Evolutionary conservation across 2,329 filamentous ascomycete species (phyloP).

Genomic region (Ophiocordyceps camponoti-floridani): DNA sequence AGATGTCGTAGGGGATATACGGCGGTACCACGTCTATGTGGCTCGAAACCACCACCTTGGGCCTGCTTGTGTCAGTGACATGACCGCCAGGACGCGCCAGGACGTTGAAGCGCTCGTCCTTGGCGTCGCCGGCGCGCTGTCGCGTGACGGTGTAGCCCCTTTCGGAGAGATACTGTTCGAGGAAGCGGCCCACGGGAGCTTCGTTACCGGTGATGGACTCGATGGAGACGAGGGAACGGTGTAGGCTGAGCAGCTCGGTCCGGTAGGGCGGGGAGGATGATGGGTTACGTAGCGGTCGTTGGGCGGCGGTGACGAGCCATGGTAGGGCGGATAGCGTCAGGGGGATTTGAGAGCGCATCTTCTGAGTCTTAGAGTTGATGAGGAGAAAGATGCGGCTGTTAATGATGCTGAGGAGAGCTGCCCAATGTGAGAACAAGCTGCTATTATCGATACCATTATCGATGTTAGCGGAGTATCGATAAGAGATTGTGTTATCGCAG

Average conservation of each 20-base stretch:
- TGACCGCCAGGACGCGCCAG: constrained; percentile 39
- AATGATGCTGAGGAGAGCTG: neutral
- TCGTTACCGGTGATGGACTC: constrained; percentile 58
- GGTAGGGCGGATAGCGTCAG: neutral
- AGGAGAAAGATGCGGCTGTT: neutral
- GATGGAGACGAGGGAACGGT: constrained; percentile 56
- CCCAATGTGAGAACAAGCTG: neutral
- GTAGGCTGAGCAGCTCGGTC: constrained; percentile 46
- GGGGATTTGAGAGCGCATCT: neutral
- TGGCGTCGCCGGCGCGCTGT: constrained; percentile 18
- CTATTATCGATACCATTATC: neutral
- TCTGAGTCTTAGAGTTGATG: neutral
- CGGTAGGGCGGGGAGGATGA: constrained; percentile 32
- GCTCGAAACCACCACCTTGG: constrained; percentile 50
- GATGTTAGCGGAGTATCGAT: neutral
- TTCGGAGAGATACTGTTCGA: constrained; percentile 44
- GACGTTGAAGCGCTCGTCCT: constrained; percentile 44
- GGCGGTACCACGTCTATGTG: constrained; percentile 73
- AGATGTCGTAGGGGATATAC: constrained; percentile 48
- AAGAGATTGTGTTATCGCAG: neutral
- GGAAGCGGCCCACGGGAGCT: constrained; percentile 46
- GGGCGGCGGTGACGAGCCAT: neutral
- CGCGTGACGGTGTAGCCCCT: constrained; percentile 24
- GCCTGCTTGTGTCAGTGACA: constrained; percentile 24
- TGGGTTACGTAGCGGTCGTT: neutral